Conservation (phyloP, 2,329 filamentous ascomycete species). For the Exophiala sp. region DNA sequence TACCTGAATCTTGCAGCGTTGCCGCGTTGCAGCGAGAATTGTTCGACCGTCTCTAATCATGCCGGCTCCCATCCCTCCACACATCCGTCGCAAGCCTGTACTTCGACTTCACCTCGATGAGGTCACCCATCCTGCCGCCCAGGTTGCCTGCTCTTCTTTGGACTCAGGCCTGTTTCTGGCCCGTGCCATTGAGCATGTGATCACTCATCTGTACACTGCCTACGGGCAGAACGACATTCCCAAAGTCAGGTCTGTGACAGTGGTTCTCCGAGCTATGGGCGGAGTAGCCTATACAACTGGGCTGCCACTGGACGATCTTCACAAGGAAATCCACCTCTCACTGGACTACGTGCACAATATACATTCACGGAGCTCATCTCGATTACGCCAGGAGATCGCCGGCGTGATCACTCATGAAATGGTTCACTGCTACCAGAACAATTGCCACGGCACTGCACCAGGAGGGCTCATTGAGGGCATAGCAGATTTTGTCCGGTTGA, state of each 20-base stretch:
- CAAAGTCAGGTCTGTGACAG: constrained; percentile 74
- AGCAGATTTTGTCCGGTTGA: constrained; percentile 84
- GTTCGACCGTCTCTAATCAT: neutral
- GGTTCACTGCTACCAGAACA: constrained; percentile 89
- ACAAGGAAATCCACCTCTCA: constrained; percentile 90
- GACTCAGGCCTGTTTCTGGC: constrained; percentile 58
- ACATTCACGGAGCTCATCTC: constrained; percentile 14
- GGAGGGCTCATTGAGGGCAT: constrained; percentile 84
- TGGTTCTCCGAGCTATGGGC: constrained; percentile 70
- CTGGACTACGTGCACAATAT: constrained; percentile 59
- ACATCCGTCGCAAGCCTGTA: constrained; percentile 18
- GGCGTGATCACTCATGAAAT: constrained; percentile 89
- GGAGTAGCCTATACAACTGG: constrained; percentile 89
- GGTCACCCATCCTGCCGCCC: constrained; percentile 52
- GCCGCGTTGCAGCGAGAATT: neutral
- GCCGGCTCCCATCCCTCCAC: constrained; percentile 9
- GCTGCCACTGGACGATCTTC: constrained; percentile 68
- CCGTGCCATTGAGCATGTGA: constrained; percentile 60
- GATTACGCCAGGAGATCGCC: constrained; percentile 54
- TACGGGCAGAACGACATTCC: constrained; percentile 28
- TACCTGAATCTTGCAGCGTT: neutral
- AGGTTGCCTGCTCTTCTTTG: constrained; percentile 61
- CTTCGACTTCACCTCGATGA: constrained; percentile 36
- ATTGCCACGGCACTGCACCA: constrained; percentile 54
- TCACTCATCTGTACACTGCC: constrained; percentile 62